A percentile compares a stretch with the other conserved stretches of the same genome.
These are phyloP conservation scores for Aegilops tauschii DNA, from an alignment of 176 grass and related monocot species.

Conservation along the genomic window DNA sequence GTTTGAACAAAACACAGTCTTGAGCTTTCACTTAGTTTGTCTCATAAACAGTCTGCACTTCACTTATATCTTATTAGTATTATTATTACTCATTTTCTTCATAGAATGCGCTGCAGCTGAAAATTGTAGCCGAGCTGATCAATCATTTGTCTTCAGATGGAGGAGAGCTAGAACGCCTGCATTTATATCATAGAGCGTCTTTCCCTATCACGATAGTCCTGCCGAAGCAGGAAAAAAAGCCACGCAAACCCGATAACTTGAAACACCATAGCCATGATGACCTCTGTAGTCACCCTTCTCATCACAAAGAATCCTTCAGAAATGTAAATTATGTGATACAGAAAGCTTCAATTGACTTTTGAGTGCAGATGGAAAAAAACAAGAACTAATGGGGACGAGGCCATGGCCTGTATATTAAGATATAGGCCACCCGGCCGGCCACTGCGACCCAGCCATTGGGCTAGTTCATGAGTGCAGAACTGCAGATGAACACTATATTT, in stretches of 20 bases:
- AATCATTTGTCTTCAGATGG: background rate
- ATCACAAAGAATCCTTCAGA: background rate
- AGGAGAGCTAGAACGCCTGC: background rate
- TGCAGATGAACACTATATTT: background rate
- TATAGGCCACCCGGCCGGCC: too few species aligned
- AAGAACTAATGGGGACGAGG: too few species aligned
- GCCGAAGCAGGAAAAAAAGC: slow-evolving; percentile 26
- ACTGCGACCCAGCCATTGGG: too few species aligned
- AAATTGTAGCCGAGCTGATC: background rate
- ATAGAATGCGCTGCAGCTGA: background rate
- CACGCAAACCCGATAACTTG: slow-evolving; percentile 9
- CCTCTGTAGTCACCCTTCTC: background rate
- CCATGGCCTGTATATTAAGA: too few species aligned
- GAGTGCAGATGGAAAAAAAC: background rate
- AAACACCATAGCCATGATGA: background rate
- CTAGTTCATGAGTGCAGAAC: too few species aligned
- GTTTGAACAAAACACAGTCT: background rate
- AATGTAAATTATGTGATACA: background rate
- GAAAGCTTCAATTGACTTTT: background rate
- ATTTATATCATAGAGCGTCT: background rate
- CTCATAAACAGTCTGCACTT: too few species aligned
- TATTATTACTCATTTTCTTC: background rate
- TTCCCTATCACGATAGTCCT: slow-evolving; percentile 3
- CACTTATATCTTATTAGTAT: too few species aligned
- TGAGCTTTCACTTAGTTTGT: too few species aligned